These are phyloP conservation scores for Colletotrichum magnum DNA, from an alignment of 2,329 filamentous ascomycete genomes.

Conservation along the genomic window DNA sequence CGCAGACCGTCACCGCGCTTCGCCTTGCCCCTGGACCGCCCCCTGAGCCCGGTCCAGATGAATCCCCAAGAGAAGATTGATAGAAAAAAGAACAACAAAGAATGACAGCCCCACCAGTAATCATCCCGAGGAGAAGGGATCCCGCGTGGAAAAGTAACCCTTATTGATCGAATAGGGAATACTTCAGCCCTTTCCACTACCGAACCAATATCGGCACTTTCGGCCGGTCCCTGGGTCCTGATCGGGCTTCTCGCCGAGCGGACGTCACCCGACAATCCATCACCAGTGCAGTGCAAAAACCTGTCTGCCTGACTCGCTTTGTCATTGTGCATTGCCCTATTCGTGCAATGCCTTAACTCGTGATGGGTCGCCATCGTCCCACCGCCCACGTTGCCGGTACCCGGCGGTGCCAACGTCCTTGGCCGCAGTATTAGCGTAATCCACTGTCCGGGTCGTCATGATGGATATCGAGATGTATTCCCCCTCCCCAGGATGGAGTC, in stretches of 20 bases:
- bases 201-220: constrained; percentile 13
- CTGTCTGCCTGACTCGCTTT: constrained; percentile 18
- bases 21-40: background rate
- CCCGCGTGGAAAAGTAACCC: background rate
- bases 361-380: constrained; percentile 1
- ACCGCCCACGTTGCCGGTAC: constrained; percentile 22
- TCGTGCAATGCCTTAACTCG: background rate
- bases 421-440: constrained; percentile 2
- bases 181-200: background rate
- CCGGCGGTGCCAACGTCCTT: constrained; percentile 17
- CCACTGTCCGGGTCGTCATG: background rate
- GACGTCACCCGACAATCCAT: constrained; percentile 27
- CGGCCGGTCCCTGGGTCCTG: background rate
- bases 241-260: constrained; percentile 14
- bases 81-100: background rate
- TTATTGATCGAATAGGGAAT: background rate
- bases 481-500: constrained; percentile 4
- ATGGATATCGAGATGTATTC: constrained; percentile 20
- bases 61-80: background rate
- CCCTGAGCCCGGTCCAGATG: background rate
- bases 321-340: background rate
- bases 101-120: too few relatives aligned
- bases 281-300: background rate
- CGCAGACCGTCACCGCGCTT: background rate
- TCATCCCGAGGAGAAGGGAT: background rate